Evolutionary conservation across 2,329 filamentous ascomycete genomes (phyloP).

Genomic region (Gnomoniopsis sp.): DNA sequence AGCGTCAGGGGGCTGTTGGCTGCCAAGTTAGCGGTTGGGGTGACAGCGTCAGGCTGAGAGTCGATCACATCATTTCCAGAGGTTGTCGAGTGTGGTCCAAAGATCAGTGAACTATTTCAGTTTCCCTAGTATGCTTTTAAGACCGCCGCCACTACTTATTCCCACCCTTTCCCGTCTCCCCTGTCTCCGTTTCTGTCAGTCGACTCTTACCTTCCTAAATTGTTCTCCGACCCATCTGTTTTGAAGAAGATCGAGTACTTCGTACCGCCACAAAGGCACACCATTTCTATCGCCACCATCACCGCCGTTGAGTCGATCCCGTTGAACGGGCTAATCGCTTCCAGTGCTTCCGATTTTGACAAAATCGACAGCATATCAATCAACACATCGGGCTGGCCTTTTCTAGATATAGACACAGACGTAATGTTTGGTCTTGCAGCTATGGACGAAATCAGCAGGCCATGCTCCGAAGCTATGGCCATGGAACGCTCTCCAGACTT

Average conservation of each 20-base stretch:
- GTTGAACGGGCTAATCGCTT: background rate
- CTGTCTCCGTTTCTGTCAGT: background rate
- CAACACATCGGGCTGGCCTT: background rate
- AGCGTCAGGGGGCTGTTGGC: background rate
- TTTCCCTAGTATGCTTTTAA: background rate
- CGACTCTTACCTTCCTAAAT: conserved; percentile 10
- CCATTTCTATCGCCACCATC: background rate
- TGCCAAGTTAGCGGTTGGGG: no score
- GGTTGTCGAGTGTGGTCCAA: background rate
- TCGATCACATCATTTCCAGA: background rate
- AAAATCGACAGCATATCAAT: background rate
- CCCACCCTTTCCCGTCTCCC: conserved; percentile 1
- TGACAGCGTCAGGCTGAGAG: background rate
- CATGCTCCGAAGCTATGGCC: conserved; percentile 6
- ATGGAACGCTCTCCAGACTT: background rate
- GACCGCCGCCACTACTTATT: background rate
- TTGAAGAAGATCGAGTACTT: background rate
- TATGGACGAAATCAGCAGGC: conserved; percentile 6
- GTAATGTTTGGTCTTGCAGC: conserved; percentile 4
- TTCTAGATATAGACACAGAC: background rate
- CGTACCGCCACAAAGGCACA: background rate
- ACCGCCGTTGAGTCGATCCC: background rate
- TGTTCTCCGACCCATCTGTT: background rate
- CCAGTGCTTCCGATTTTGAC: background rate
- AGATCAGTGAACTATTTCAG: background rate